Base-by-base conservation (phyloP, 164 flowering plant genomes). In the Buxus sempervirens region DNA sequence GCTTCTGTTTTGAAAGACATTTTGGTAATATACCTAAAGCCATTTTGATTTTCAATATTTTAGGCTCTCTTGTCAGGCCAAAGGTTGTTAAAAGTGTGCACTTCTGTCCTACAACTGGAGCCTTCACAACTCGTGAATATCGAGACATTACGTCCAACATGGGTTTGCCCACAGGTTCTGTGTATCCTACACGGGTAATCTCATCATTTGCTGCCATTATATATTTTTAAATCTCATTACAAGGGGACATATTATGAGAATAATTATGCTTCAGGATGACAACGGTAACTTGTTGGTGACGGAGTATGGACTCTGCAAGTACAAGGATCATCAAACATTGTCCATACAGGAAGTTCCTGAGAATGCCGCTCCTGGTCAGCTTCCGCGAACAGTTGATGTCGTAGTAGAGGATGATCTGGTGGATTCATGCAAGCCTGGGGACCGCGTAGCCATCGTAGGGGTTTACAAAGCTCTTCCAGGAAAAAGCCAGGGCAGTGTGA, bases 271-370 rank as follows among this genome's bases (percentile, higher is more conserved):
- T 26, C 79, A 93, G 98, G 97, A 93, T 86, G 97, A 93, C 2
- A 80, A 81, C 82, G 99, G 99, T 18, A 84, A 93, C 72, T 77
- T 96, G 63, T 68, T 96, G 81, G 98, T 96, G 64, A 95, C 98
- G 25, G 99, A 95, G 79, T 95, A 84, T 80, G 99, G 99, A 49
- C 26, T 95, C 62, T 96, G 99, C 88, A 85, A 85, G 67, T 96
- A 96, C 77, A 96, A 96, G 73, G 98, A 96, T 65, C 99, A 96
- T 76, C 98, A 93, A 70, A 92, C 90, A 21, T 63, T 96, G 55
- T 90, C 99, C 55, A 86, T 96, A 93, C 99, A 95, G 81, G 99
- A 96, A 78, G 90, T 96, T 58, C 99, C 99, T 38, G 99, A 93
- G 75, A 93, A 93, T 73, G 83, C 99, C 70, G 97, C 99, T 25